Evolutionary conservation across 805 yeast genomes (phyloP).

Genomic region (Schwanniomyces polymorphus): DNA sequence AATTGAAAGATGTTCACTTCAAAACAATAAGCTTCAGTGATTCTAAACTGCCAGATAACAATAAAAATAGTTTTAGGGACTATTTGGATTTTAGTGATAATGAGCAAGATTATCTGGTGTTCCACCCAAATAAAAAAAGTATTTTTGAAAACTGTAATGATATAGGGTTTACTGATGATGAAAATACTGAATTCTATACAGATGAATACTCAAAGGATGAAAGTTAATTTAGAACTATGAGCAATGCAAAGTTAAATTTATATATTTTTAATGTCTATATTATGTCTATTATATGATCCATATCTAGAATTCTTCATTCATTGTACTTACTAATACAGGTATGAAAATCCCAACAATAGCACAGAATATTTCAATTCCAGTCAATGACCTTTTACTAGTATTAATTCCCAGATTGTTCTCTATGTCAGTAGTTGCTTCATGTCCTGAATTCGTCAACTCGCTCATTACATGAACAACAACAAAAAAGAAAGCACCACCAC

Average conservation of each 20-base stretch:
- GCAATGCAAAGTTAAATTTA: not conserved
- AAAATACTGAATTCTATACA: not conserved
- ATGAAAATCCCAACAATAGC: conserved; percentile 24
- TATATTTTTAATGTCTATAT: not conserved
- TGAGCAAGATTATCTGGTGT: not conserved
- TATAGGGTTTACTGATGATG: not conserved
- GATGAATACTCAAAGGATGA: not conserved
- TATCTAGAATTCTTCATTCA: conserved; percentile 12
- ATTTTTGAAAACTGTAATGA: not conserved
- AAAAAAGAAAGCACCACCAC: conserved; percentile 73
- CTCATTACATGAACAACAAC: conserved; percentile 67
- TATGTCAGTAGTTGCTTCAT: not conserved
- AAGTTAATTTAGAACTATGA: not conserved
- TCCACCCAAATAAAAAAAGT: not conserved
- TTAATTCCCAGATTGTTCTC: not conserved
- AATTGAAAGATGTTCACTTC: conserved; percentile 10
- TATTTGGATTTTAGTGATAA: not conserved
- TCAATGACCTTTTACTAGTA: conserved; percentile 6
- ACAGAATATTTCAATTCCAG: conserved; percentile 11
- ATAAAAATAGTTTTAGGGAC: not conserved
- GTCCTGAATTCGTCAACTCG: conserved; percentile 15
- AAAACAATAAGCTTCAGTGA: conserved; percentile 25
- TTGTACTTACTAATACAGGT: conserved; percentile 24
- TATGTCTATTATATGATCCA: not conserved
- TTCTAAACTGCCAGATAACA: conserved; percentile 15